Evolutionary conservation across 108 stramenopile species (phyloP).

Genomic region (Cyclostephanos tholiformis): DNA sequence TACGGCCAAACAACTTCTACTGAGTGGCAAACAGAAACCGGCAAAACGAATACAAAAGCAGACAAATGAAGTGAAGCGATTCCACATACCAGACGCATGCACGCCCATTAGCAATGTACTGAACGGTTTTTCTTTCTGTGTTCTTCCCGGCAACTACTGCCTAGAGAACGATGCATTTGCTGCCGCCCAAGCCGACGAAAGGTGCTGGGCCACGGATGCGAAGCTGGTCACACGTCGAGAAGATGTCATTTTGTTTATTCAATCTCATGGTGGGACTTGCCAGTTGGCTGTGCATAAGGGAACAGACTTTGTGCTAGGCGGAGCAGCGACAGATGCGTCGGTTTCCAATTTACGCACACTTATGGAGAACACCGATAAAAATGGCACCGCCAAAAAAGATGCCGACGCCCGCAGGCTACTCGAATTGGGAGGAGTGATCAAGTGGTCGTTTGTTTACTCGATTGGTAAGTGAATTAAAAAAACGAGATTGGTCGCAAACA

Average conservation of each 20-base stretch:
- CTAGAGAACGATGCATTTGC: conserved; percentile 56
- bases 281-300: conserved; percentile 29
- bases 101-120: conserved; percentile 35
- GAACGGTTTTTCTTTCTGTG: conserved; percentile 58
- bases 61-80: conserved; percentile 36
- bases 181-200: conserved; percentile 58
- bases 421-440: conserved; percentile 58
- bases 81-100: conserved; percentile 23
- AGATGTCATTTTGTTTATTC: conserved; percentile 71
- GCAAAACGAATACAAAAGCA: conserved; percentile 30
- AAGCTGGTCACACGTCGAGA: conserved; percentile 43
- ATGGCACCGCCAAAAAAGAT: conserved; percentile 23
- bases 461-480: conserved; percentile 16
- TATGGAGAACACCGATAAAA: conserved; percentile 11
- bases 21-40: conserved; percentile 39
- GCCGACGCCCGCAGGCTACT: conserved; percentile 24
- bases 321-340: conserved; percentile 15
- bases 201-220: conserved; percentile 67
- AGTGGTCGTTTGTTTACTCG: conserved; percentile 76
- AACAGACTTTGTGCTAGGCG: conserved; percentile 27
- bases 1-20: conserved; percentile 63
- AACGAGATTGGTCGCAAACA: not conserved
- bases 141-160: conserved; percentile 69
- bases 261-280: conserved; percentile 66
- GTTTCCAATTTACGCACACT: conserved; percentile 26